Base-by-base conservation (phyloP, 129 eudicot species). In the Flaveria robusta region DNA sequence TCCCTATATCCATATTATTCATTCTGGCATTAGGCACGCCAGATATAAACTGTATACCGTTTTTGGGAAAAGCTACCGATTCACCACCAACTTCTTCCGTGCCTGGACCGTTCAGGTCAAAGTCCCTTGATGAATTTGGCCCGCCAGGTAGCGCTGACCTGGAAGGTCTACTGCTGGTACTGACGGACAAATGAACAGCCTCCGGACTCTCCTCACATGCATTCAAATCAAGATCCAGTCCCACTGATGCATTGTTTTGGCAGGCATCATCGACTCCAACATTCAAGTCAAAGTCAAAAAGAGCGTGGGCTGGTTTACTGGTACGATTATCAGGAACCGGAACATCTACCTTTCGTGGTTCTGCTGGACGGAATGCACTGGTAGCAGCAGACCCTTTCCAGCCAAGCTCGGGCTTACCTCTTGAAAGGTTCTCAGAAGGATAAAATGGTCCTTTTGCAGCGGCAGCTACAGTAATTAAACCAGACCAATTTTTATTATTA, bases 341-440 rank as follows among this genome's bases (percentile, higher is more conserved):
- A 22, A 73, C 70, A 63, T 59, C 67, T 22, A 63, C 6, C 82
- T 90, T 93, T 54, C 97, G 82, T 37, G 98, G 98, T 69, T 93
- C 96, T 31, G 98, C 97, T 5, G 98, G 98, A 19, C 97, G 91
- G 75, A 94, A 94, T 20, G 98, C 98, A 63, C 98, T 94, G 15
- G 98, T 94, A 9, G 98, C 98, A 72, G 98, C 97, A 47, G 96
- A 94, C 18, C 98, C 98, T 76, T 89, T 94, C 98, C 98, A 94
- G 16, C 97, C 96, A 72, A 91, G 84, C 67, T 89, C 98, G 4
- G 81, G 79, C 74, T 84, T 94, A 24, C 77, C 87, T 86, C 90
- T 88, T 81, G 86, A 72, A 9, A 88, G 86, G 49, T 85, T 90
- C 16, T 91, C 96, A 0, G 93, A 93, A 70, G 96, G 93, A 74